Conservation (phyloP, 2,329 filamentous ascomycete genomes). For the Juglanconis sp. region DNA sequence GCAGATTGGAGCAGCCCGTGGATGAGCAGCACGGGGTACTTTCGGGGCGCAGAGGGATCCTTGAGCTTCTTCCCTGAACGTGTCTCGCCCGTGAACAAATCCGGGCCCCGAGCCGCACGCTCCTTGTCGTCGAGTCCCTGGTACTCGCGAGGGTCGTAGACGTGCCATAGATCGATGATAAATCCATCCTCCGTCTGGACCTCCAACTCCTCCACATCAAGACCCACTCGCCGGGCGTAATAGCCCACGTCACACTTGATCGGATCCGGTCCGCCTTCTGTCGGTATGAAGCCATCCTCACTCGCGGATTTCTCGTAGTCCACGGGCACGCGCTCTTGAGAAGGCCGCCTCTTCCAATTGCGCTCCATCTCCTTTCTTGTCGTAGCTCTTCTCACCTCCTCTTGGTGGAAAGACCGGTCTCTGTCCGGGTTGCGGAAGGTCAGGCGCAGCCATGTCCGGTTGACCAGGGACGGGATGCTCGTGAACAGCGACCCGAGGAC, state of each 20-base stretch:
- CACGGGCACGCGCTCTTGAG: constrained; percentile 33
- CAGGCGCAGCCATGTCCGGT: constrained; percentile 48
- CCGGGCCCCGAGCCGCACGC: constrained; percentile 54
- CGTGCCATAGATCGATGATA: constrained; percentile 82
- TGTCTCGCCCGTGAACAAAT: constrained; percentile 53
- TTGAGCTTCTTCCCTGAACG: constrained; percentile 33
- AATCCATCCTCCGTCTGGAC: constrained; percentile 95
- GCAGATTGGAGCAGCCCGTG: constrained; percentile 86
- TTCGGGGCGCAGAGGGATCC: constrained; percentile 43
- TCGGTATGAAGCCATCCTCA: constrained; percentile 62
- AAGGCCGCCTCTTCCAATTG: constrained; percentile 56
- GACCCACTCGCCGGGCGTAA: constrained; percentile 81
- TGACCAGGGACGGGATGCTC: constrained; percentile 53
- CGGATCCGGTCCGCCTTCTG: constrained; percentile 77
- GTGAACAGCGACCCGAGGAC: constrained; percentile 72
- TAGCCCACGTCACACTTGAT: constrained; percentile 77
- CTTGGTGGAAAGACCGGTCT: constrained; percentile 65
- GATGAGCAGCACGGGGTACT: constrained; percentile 82
- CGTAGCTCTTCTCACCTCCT: constrained; percentile 62
- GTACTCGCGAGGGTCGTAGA: constrained; percentile 80
- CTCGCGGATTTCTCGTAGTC: constrained; percentile 39
- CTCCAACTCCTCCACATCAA: constrained; percentile 78
- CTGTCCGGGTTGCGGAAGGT: constrained; percentile 59
- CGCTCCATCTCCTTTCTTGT: constrained; percentile 55
- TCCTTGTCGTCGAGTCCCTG: constrained; percentile 46